Conservation (phyloP, 2,329 filamentous ascomycete genomes). For the Fusarium piperis region DNA sequence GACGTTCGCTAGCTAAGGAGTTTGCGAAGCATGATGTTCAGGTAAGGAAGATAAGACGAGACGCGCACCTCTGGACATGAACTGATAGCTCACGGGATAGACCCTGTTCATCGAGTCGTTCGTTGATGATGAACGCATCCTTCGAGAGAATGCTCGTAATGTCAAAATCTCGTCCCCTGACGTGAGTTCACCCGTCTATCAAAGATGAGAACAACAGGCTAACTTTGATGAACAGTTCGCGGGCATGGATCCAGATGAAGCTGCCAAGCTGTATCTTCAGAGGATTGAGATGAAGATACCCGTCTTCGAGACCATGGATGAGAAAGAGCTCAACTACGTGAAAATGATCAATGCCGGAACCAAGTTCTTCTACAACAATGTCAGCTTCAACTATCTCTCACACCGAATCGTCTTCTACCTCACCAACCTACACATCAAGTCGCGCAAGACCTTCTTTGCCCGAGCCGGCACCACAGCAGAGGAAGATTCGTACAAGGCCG, state of each 20-base stretch:
- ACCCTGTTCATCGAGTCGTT: slow-evolving; percentile 97
- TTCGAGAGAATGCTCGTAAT: slow-evolving; percentile 94
- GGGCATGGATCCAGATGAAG: slow-evolving; percentile 91
- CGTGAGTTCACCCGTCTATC: slow-evolving; percentile 58
- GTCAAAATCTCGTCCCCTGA: slow-evolving; percentile 99
- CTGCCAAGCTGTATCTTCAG: slow-evolving; percentile 88
- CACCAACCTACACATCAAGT: slow-evolving; percentile 97
- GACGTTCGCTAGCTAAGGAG: slow-evolving; percentile 88
- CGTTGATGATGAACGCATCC: slow-evolving; percentile 91
- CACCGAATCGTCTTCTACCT: slow-evolving; percentile 99
- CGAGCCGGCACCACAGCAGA: slow-evolving; percentile 87
- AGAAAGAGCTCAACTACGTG: slow-evolving; percentile 93
- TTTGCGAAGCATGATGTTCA: slow-evolving; percentile 98
- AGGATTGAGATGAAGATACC: slow-evolving; percentile 94
- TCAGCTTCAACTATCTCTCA: slow-evolving; percentile 94
- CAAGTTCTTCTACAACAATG: slow-evolving; percentile 94
- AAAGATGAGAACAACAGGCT: not conserved
- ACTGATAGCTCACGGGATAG: slow-evolving; percentile 52
- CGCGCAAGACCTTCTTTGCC: slow-evolving; percentile 91
- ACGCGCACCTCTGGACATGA: not conserved
- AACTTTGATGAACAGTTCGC: slow-evolving; percentile 68
- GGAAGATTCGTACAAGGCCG: slow-evolving; percentile 90
- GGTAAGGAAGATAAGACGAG: slow-evolving; percentile 54
- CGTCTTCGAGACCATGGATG: slow-evolving; percentile 96
- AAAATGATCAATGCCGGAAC: slow-evolving; percentile 99